These are phyloP conservation scores for Priceomyces castillae DNA, from an alignment of 805 yeast species.

Conservation along the genomic window DNA sequence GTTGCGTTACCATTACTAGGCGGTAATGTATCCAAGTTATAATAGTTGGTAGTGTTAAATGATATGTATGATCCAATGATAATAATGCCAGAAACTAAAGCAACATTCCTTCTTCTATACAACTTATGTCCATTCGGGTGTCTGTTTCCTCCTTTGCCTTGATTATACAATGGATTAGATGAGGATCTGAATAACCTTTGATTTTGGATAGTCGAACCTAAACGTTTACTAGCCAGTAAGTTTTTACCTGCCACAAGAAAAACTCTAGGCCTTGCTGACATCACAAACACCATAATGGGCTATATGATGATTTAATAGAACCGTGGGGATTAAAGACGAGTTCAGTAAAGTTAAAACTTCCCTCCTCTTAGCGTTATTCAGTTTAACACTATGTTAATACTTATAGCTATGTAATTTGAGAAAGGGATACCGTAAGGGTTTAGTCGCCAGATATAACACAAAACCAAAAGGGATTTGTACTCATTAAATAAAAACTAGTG, in stretches of 20 bases:
- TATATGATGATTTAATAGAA: neutral
- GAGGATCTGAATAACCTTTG: constrained; percentile 14
- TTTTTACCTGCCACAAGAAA: constrained; percentile 18
- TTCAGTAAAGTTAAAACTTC: neutral
- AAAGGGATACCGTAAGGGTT: neutral
- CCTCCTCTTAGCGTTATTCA: neutral
- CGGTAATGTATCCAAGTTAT: constrained; percentile 39
- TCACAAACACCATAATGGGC: constrained; percentile 18
- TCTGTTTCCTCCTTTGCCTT: constrained; percentile 5
- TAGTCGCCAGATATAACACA: neutral
- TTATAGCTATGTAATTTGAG: neutral
- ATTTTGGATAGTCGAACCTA: constrained; percentile 10
- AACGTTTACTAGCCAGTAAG: constrained; percentile 12
- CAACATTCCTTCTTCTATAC: constrained; percentile 32
- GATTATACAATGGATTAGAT: constrained; percentile 5
- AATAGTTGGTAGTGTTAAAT: constrained; percentile 39
- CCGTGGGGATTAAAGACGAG: neutral
- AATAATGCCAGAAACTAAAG: constrained; percentile 39
- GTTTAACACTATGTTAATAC: neutral
- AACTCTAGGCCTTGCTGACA: constrained; percentile 20
- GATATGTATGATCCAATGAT: constrained; percentile 43
- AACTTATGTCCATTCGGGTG: constrained; percentile 11
- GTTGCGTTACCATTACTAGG: constrained; percentile 13
- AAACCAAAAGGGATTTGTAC: neutral
- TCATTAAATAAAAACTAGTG: no score